Evolutionary conservation across 257 asterid species (phyloP).

Genomic region (Penstemon barbatus): DNA sequence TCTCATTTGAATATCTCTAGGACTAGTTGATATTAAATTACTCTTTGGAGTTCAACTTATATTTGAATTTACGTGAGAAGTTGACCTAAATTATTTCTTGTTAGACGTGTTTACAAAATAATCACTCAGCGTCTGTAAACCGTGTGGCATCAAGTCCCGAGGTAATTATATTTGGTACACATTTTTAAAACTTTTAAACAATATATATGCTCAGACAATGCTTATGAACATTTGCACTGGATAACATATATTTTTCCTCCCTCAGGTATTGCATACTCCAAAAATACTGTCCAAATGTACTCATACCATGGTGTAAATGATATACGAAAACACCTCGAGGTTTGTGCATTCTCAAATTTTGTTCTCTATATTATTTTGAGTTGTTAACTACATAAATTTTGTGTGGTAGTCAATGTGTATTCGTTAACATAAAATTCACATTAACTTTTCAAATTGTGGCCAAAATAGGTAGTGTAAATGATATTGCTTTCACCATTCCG

Average conservation of each 20-base stretch:
- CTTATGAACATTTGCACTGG: neutral
- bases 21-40: neutral
- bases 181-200: neutral
- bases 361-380: neutral
- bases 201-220: neutral
- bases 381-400: neutral
- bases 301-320: slow-evolving; percentile 58
- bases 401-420: neutral
- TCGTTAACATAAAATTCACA: neutral
- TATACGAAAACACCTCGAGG: slow-evolving; percentile 63
- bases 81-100: slow-evolving; percentile 7
- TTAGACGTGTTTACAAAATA: slow-evolving; percentile 50
- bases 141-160: slow-evolving; percentile 70
- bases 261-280: slow-evolving; percentile 67
- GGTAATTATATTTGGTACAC: slow-evolving; percentile 55
- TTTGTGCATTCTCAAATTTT: slow-evolving; percentile 23
- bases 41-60: neutral
- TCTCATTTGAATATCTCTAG: neutral
- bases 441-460: slow-evolving; percentile 54
- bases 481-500: slow-evolving; percentile 64
- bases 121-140: slow-evolving; percentile 53
- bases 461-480: slow-evolving; percentile 63
- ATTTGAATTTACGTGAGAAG: neutral
- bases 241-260: slow-evolving; percentile 7
- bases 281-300: slow-evolving; percentile 58